phyloP scores from a whole-genome alignment of 352 stramenopile species.

The Pythium folliculosum region DNA sequence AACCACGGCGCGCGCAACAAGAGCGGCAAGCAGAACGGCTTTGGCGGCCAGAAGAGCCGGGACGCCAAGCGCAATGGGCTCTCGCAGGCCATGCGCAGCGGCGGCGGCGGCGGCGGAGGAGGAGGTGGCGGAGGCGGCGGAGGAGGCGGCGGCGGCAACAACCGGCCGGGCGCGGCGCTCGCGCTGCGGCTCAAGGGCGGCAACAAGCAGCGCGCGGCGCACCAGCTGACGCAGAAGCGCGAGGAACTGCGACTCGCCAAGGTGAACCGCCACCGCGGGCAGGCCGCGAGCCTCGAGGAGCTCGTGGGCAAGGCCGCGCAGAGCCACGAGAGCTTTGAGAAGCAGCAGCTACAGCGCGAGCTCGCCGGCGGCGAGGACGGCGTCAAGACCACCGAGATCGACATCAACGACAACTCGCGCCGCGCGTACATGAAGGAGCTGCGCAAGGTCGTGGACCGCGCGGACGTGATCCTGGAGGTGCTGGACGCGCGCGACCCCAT shows the following conservation, averaged over 20 bases:
- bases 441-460: constrained; percentile 96
- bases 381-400: constrained; percentile 33
- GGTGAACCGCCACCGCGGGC: constrained; percentile 42
- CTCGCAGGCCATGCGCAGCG: constrained; percentile 17
- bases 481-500: constrained; percentile 97
- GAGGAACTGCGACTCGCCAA: constrained; percentile 62
- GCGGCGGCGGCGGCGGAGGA: not conserved
- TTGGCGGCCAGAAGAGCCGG: constrained; percentile 12
- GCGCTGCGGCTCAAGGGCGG: constrained; percentile 30
- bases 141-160: constrained; percentile 3
- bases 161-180: constrained; percentile 26
- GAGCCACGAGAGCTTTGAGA: constrained; percentile 45
- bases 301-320: constrained; percentile 47
- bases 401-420: constrained; percentile 87
- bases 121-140: no score
- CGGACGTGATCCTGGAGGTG: constrained; percentile 97
- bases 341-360: constrained; percentile 32
- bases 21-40: constrained; percentile 20
- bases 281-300: constrained; percentile 51
- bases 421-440: constrained; percentile 96
- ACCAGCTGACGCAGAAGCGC: constrained; percentile 62
- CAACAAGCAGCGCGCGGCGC: constrained; percentile 47
- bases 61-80: constrained; percentile 26
- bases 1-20: constrained; percentile 16
- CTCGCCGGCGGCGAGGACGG: constrained; percentile 25